Evolutionary conservation across 768 basidiomycete genomes (phyloP), one percentile per base, ranked within the genome.

Genomic region (Phylloporus scabripes): DNA sequence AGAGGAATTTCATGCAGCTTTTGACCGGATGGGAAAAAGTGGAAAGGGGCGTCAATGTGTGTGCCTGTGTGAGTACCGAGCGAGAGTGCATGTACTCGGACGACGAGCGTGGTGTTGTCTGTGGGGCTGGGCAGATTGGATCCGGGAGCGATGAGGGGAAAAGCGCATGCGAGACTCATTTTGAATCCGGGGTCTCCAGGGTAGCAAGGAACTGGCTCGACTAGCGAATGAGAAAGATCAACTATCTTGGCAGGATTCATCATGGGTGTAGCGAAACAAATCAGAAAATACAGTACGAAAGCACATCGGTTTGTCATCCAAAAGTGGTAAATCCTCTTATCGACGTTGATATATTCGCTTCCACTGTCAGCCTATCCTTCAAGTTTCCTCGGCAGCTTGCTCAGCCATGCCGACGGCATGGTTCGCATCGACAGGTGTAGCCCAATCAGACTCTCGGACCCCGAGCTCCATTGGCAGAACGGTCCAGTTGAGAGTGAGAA

Each of bases 11-110:
- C 70, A 54, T 82, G 79, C 40, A 88, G 71, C 8, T 78, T 77
- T 38, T 67, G 66, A 5, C 82, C 85, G 24, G 75, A 69, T 4
- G 67, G 65, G 64, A 83, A 66, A 69, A 87, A 88, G 59, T 90
- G 87, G 43, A 75, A 80, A 0, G 87, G 87, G 1, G 86, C 83
- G 57, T 90, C 87, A 63, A 89, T 73, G 67, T 90, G 87, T 2
- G 87, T 89, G 40, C 87, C 87, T 1, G 82, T 82, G 59, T 89
- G 87, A 1, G 86, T 80, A 4, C 82, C 77, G 18, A 87, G 57
- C 23, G 75, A 68, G 42, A 90, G 65, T 0, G 70, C 46, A 5
- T 63, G 58, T 20, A 66, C 60, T 3, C 58, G 58, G 52, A 65
- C 57, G 43, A 55, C 52, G 41, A 56, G 38, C 14, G 38, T 52